Evolutionary conservation across 1,139 yeast genomes (phyloP), one percentile per base, ranked within the genome.

Genomic region (Yamadazyma blattariae): DNA sequence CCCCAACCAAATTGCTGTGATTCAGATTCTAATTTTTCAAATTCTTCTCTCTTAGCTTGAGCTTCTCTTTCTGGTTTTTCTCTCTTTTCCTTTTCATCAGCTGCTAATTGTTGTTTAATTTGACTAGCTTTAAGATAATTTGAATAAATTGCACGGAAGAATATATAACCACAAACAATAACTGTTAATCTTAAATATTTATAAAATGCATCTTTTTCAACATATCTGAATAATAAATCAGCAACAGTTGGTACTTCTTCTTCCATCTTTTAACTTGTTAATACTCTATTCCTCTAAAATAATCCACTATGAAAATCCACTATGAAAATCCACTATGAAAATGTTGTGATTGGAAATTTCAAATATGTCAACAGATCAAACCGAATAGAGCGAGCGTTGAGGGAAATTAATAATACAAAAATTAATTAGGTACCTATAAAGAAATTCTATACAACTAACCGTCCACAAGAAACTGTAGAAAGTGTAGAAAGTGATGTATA

Each of bases 1-100:
- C 92, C 92, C 88, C 89, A 83, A 16, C 92, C 90, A 64, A 83
- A 82, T 7, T 70, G 52, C 30, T 65, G 55, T 30, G 78, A 74
- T 48, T 71, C 77, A 15, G 47, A 42, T 34, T 57, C 56, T 41
- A 66, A 53, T 32, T 55, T 57, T 34, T 62, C 62, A 31, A 52
- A 56, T 25, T 48, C 47, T 34, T 57, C 64, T 38, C 56, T 54
- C 35, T 47, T 50, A 37, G 53, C 65, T 31, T 67, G 41, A 37
- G 54, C 54, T 26, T 64, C 67, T 38, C 48, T 54, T 13, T 65
- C 71, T 10, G 59, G 57, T 36, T 56, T 54, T 25, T 65, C 66
- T 10, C 56, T 57, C 45, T 67, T 68, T 36, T 64, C 69, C 39
- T 60, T 54, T 28, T 68, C 66, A 51, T 79, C 85, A 27, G 57